Evolutionary conservation across 306 rosid species (phyloP), one percentile per base, ranked within the genome.

Genomic region (Begonia loranthoides): DNA sequence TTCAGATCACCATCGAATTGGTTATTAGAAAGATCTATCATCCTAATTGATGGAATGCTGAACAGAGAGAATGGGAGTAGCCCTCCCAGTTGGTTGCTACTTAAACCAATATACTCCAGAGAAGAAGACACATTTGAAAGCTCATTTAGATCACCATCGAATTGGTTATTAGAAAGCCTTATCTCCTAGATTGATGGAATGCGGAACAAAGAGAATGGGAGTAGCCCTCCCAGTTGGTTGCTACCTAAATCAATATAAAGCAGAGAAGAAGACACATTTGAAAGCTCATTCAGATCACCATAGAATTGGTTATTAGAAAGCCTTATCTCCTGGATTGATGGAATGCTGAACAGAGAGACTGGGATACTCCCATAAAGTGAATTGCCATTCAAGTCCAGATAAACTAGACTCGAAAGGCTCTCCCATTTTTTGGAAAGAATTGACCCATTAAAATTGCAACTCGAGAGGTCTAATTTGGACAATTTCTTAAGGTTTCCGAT

Each of bases 151-250:
- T 17, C 17, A 10, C 72, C 70, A 6, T n/a, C 44, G 5, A 74
- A 62, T 19, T 12, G 51, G 40, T 69, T 74, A 33, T n/a, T 8
- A 6, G 54, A 10, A 2, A 74, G 67, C 6, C 39, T 47, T 19
- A 74, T 9, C n/a, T 17, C 33, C 22, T 57, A 47, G 49, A 74
- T 24, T 39, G 49, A 0, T 0, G 67, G 65, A 58, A 21, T 65
- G 1, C 15, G 10, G 41, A 72, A 57, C 5, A 72, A 16, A 6
- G 77, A 33, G 0, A 39, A 1, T 0, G 76, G 79, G 0, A 74
- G n/a, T n/a, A n/a, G n/a, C 9, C 96, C 89, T 40, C 66, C 66
- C 48, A 82, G 54, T 2, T 45, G 38, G 46, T 87, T 87, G 65
- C 63, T 59, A 3, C 70, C 61, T 58, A 87, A 62, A 58, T 75